A percentile compares a stretch with the other conserved stretches of the same genome.
phyloP scores from a whole-genome alignment of 305 asterid genomes.

The Fraxinus greggii region DNA sequence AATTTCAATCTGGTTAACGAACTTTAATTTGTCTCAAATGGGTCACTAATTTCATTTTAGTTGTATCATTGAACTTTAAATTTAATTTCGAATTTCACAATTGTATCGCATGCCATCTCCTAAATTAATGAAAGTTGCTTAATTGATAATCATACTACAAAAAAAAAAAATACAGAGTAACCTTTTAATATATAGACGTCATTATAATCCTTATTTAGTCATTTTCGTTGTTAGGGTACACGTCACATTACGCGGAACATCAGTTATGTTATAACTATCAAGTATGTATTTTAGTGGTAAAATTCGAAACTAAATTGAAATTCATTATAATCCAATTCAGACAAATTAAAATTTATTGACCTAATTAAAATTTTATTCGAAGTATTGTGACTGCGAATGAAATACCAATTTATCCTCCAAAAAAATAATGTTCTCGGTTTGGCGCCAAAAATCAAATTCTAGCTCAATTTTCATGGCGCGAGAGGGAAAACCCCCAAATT shows the following conservation, averaged over 20 bases:
- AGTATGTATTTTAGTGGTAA: not conserved
- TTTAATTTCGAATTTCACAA: not conserved
- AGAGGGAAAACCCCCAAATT: not conserved
- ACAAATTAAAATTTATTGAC: too few relatives aligned
- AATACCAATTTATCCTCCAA: not conserved
- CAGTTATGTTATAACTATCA: not conserved
- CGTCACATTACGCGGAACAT: not conserved
- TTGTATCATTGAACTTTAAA: not conserved
- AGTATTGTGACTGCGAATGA: too few relatives aligned
- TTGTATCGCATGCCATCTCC: not conserved
- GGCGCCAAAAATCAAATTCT: conserved; percentile 2
- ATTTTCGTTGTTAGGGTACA: not conserved
- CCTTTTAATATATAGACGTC: not conserved
- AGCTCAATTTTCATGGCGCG: conserved; percentile 9
- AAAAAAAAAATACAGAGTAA: not conserved
- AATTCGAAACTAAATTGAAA: not conserved
- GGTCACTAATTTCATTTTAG: not conserved
- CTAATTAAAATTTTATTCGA: too few relatives aligned
- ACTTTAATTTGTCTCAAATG: not conserved
- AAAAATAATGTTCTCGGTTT: not conserved
- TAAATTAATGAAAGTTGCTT: too few relatives aligned
- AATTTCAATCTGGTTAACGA: not conserved
- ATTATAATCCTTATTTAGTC: not conserved
- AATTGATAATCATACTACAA: not conserved
- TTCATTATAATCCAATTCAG: not conserved